These are phyloP conservation scores for Colletotrichum filicis DNA, from an alignment of 2,329 filamentous ascomycete species.

Conservation along the genomic window DNA sequence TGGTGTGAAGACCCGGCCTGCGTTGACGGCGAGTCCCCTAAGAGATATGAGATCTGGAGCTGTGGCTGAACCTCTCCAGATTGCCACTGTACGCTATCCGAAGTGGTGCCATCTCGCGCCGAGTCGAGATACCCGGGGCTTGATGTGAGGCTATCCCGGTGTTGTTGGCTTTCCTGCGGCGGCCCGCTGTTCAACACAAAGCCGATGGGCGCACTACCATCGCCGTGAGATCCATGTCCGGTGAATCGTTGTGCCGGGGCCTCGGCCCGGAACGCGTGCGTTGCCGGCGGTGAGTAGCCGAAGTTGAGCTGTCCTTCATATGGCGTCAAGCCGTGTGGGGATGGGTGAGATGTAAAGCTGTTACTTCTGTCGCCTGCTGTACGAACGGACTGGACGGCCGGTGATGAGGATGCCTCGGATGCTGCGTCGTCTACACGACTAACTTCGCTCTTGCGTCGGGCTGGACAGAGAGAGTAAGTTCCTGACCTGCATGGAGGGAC, in stretches of 20 bases:
- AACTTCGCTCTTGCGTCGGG: slow-evolving; percentile 11
- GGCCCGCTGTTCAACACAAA: slow-evolving; percentile 22
- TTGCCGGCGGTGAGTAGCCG: neutral
- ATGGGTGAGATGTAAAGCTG: slow-evolving; percentile 13
- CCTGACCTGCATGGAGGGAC: too few species aligned
- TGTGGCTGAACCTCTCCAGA: slow-evolving; percentile 11
- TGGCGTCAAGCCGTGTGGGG: neutral
- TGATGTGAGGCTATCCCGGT: neutral
- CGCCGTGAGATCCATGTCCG: slow-evolving; percentile 19
- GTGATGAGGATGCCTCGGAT: slow-evolving; percentile 12
- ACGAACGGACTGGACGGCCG: neutral
- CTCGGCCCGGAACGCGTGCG: neutral
- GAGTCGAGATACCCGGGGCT: slow-evolving; percentile 8
- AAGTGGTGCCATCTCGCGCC: neutral
- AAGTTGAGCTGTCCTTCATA: slow-evolving; percentile 12
- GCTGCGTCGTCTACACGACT: neutral
- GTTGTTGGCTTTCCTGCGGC: neutral
- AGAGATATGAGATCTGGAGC: slow-evolving; percentile 25
- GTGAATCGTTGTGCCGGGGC: slow-evolving; percentile 18
- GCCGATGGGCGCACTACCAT: slow-evolving; percentile 24
- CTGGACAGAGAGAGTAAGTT: neutral
- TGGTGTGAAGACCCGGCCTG: slow-evolving; percentile 1
- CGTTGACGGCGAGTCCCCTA: slow-evolving; percentile 14
- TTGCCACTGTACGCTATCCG: slow-evolving; percentile 3
- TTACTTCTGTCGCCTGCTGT: neutral